Evolutionary conservation across 2,329 filamentous ascomycete genomes (phyloP), one percentile per base, ranked within the genome.

Genomic region (Diplocarpon mali): DNA sequence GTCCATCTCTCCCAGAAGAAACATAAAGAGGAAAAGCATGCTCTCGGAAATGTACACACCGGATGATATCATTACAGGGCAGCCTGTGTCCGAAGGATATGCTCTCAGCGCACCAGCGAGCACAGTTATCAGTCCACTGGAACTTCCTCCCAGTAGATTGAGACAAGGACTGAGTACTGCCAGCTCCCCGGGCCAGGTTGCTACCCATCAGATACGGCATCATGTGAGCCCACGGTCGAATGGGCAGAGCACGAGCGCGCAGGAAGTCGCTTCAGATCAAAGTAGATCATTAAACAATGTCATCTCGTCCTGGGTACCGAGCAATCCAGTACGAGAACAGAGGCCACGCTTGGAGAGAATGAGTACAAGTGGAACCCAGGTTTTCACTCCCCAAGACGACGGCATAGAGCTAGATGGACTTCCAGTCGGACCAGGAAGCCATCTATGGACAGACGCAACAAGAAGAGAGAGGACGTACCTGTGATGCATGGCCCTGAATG

Each of bases 401-500:
- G 54, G 58, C 0, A 45, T 60, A 9, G 59, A 62, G 36, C 20
- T 58, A 12, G 54, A 59, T 42, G 56, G 54, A n/a, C 36, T 59
- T 12, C 55, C 54, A 10, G 50, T 53, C 14, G 59, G 58, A 1
- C 57, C 55, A 14, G 43, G 44, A 10, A 50, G 40, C 30, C 46
- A 55, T 12, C 37, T 38, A 9, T 60, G 58, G 57, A 43, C 44
- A 10, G 44, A 34, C 28, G 53, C 53, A 13, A 45, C 36, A 31
- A 48, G 50, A 42, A 51, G 50, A 46, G 54, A 57, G 37, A 51
- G 49, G 42, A 56, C 53, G 14, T 60, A 57, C 42, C 39, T 59
- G 35, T 58, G 35, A 46, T 15, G 13, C 2, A 28, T 28, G 20
- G 20, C 20, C 20, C 20, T 24, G 7, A 24, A 7, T 24, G 20